A percentile compares a stretch with the other conserved stretches of the same genome.
These are phyloP conservation scores for Penicillium hordei DNA, from an alignment of 2,329 filamentous ascomycete species.

Conservation along the genomic window DNA sequence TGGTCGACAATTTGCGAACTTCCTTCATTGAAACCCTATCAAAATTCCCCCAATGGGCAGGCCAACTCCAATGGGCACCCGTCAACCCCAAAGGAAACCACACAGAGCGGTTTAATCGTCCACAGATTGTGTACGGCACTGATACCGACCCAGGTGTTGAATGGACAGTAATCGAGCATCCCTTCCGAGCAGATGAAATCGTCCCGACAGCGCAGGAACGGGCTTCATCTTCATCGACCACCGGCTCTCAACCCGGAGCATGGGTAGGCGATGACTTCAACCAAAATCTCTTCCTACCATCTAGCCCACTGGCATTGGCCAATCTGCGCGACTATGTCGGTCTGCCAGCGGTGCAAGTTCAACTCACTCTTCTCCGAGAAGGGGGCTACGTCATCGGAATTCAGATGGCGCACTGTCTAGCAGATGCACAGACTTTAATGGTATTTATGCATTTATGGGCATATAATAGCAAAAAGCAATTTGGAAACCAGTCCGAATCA, in stretches of 20 bases:
- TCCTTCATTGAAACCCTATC: constrained; percentile 5
- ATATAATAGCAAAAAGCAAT: constrained; percentile 35
- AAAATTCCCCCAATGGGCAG: constrained; percentile 15
- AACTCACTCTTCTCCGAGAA: constrained; percentile 44
- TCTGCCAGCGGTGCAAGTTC: constrained; percentile 26
- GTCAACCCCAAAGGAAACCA: constrained; percentile 1
- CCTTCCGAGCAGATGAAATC: not conserved
- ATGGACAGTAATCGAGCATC: constrained; percentile 4
- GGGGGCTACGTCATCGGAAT: constrained; percentile 46
- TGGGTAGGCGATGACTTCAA: constrained; percentile 4
- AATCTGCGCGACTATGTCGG: constrained; percentile 2
- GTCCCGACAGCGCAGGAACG: constrained; percentile 4
- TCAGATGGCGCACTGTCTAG: constrained; percentile 47
- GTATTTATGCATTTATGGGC: constrained; percentile 49
- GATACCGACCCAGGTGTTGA: constrained; percentile 8
- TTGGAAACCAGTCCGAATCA: constrained; percentile 18
- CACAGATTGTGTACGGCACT: constrained; percentile 3
- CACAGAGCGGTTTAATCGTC: constrained; percentile 14
- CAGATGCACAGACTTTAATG: constrained; percentile 47
- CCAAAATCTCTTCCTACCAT: not conserved
- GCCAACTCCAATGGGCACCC: constrained; percentile 16
- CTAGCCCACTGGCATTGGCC: not conserved
- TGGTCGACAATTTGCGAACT: not conserved
- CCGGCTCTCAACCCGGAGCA: not conserved
- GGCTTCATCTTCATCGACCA: not conserved